Conservation (phyloP, 441 rosid species). For the Viola pubescens region DNA sequence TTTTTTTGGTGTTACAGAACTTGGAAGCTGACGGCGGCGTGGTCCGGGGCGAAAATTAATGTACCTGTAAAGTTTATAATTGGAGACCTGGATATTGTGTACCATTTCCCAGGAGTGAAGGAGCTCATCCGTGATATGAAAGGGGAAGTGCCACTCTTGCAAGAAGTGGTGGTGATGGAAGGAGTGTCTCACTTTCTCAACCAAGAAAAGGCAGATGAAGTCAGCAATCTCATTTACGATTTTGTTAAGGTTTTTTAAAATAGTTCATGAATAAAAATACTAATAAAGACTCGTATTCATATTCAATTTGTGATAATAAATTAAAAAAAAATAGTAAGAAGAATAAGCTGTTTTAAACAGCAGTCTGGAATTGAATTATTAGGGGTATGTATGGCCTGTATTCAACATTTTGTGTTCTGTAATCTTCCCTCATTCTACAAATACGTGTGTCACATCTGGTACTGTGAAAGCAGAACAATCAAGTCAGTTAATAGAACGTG, state of each 20-base stretch:
- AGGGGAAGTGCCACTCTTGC: slow-evolving; percentile 46
- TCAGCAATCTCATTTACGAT: slow-evolving; percentile 42
- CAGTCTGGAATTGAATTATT: too few species aligned
- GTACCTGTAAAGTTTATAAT: slow-evolving; percentile 62
- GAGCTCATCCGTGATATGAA: slow-evolving; percentile 47
- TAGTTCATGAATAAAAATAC: too few species aligned
- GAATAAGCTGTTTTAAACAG: too few species aligned
- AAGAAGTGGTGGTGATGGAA: slow-evolving; percentile 53
- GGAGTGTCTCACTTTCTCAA: slow-evolving; percentile 59
- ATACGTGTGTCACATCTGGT: too few species aligned
- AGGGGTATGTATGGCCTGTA: too few species aligned
- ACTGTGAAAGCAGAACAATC: too few species aligned
- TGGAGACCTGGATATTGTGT: slow-evolving; percentile 56
- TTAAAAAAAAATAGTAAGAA: too few species aligned
- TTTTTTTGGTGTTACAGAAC: slow-evolving; percentile 28
- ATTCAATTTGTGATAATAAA: too few species aligned
- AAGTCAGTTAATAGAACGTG: too few species aligned
- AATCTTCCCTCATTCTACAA: too few species aligned
- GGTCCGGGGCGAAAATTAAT: slow-evolving; percentile 41
- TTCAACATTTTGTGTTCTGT: too few species aligned
- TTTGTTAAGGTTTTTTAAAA: slow-evolving; percentile 53
- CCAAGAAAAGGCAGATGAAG: slow-evolving; percentile 46
- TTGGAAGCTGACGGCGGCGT: slow-evolving; percentile 59
- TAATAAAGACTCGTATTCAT: too few species aligned
- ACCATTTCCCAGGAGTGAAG: slow-evolving; percentile 37